phyloP scores from a whole-genome alignment of 2,329 filamentous ascomycete species.

The Trichoderma asperellum region DNA sequence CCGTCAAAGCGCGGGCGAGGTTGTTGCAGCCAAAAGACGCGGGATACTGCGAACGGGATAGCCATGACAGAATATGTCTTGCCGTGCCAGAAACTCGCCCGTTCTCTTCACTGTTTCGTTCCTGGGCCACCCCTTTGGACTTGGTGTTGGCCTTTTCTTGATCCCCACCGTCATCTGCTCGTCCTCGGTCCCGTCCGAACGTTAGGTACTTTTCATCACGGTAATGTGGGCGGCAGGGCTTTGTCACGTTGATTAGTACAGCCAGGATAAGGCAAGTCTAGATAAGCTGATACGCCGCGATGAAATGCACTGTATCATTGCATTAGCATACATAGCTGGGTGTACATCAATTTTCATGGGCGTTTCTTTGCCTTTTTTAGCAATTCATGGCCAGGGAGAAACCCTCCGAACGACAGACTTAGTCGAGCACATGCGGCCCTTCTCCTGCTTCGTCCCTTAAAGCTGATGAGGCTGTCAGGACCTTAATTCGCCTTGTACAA shows the following conservation, averaged over 20 bases:
- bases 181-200: conserved; percentile 12
- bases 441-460: conserved; percentile 12
- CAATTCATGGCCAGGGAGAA: not conserved
- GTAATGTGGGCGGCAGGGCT: not conserved
- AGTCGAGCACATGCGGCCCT: not conserved
- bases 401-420: not conserved
- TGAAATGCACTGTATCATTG: conserved; percentile 12
- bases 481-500: conserved; percentile 17
- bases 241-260: conserved; percentile 24
- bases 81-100: conserved; percentile 18
- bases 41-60: conserved; percentile 23
- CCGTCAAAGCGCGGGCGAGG: not conserved
- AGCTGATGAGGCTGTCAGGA: conserved; percentile 22
- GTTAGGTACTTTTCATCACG: conserved; percentile 23
- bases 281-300: conserved; percentile 20
- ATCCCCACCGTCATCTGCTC: conserved; percentile 22
- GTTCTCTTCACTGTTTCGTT: not conserved
- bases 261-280: conserved; percentile 9
- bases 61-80: conserved; percentile 15
- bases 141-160: not conserved
- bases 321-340: not conserved
- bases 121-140: conserved; percentile 18
- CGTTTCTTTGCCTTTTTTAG: not conserved
- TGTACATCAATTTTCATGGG: not conserved
- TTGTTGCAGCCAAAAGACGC: not conserved